Evolutionary conservation across 2,329 filamentous ascomycete genomes (phyloP), one percentile per base, ranked within the genome.

Genomic region (Scedosporium apiospermum): DNA sequence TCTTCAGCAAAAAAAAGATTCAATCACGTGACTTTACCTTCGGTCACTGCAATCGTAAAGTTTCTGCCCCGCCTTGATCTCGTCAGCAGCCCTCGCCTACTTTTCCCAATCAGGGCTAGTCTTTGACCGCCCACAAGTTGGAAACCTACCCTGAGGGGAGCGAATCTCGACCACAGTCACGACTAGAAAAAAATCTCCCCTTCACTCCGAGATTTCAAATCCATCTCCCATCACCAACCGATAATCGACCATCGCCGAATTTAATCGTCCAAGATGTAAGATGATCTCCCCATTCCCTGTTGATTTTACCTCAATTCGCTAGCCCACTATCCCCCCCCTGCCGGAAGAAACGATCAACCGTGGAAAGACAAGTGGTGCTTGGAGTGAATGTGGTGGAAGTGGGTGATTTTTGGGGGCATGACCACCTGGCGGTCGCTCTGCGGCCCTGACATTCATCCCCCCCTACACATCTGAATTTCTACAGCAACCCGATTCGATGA

Each of bases 91-190:
- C 61, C 61, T 62, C 61, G 34, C 61, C 23, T 10, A 26, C 38
- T 23, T 58, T 26, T 42, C 61, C 61, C 53, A 62, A 62, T 62
- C 60, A 62, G 61, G 53, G 53, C 30, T 57, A 62, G 61, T 46
- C n/a, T 34, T 58, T 23, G 10, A 16, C 14, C 18, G 55, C 61
- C 61, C 61, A 62, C 61, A 62, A 62, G 51, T 62, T 62, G 53
- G 51, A 57, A 61, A 61, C 46, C 60, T 61, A 61, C 42, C 59
- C 59, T 61, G 60, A 61, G 60, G 49, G 49, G 41, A 42, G 59
- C n/a, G 59, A 53, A 51, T 55, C 46, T 51, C 60, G 49, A 51
- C 55, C 34, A 34, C 55, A 58, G 55, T 58, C 27, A 38, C 55
- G 55, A 38, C 55, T 34, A 34, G 55, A 58, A 58, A 57, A 51